Evolutionary conservation across 2,329 filamentous ascomycete species (phyloP).

Genomic region (Aspergillus flavus): DNA sequence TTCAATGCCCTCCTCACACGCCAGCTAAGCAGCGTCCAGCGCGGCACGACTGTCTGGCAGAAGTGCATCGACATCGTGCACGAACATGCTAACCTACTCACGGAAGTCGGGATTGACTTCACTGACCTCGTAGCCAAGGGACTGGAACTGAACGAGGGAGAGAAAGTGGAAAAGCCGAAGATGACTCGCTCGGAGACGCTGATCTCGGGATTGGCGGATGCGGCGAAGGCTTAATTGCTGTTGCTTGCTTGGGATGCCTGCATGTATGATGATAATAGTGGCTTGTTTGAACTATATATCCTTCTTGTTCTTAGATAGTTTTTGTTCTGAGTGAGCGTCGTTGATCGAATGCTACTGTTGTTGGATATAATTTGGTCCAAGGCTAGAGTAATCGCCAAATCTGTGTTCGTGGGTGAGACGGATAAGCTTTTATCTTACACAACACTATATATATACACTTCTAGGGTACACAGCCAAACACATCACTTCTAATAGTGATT

Average conservation of each 20-base stretch:
- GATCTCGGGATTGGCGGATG: conserved; percentile 23
- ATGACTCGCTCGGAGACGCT: conserved; percentile 30
- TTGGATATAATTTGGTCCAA: neutral
- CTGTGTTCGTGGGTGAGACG: neutral
- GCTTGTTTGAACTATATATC: neutral
- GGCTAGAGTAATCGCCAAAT: neutral
- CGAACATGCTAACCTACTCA: conserved; percentile 76
- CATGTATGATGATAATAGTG: neutral
- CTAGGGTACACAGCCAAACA: too few relatives aligned
- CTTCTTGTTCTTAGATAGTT: neutral
- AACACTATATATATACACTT: too few relatives aligned
- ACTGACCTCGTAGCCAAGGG: conserved; percentile 73
- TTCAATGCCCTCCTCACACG: conserved; percentile 83
- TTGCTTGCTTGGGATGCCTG: neutral
- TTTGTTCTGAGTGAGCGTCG: conserved; percentile 1
- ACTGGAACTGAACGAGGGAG: conserved; percentile 32
- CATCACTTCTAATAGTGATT: neutral
- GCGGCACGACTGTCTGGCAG: conserved; percentile 73
- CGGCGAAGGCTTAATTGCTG: conserved; percentile 8
- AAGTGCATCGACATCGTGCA: conserved; percentile 81
- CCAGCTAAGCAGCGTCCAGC: conserved; percentile 84
- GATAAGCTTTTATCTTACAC: neutral
- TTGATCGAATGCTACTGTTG: conserved; percentile 2
- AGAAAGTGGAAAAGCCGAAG: conserved; percentile 20
- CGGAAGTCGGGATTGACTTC: conserved; percentile 89